Percentiles rank a stretch among this genome's conserved stretches.
phyloP scores from a whole-genome alignment of 768 basidiomycete genomes.

The Kwoniella europaea region DNA sequence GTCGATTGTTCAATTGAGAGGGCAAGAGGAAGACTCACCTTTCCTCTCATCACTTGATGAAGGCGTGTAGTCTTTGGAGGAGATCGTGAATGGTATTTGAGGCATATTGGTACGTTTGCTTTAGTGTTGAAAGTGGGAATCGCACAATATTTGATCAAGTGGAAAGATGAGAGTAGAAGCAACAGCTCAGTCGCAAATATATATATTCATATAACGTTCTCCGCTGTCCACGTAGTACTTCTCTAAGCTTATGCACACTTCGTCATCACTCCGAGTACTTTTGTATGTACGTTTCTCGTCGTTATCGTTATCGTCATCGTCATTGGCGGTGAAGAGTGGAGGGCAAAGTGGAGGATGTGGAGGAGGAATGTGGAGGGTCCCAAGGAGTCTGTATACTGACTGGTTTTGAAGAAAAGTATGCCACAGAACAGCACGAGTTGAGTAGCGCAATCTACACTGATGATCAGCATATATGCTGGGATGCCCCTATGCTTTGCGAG shows the following conservation, averaged over 20 bases:
- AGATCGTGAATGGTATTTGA: conserved; percentile 14
- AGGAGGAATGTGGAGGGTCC: neutral
- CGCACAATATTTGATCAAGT: neutral
- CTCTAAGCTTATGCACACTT: neutral
- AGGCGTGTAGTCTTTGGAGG: conserved; percentile 17
- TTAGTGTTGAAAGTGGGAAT: neutral
- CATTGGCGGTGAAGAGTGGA: too few species aligned
- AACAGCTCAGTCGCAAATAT: neutral
- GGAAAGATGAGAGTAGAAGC: neutral
- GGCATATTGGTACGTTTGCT: conserved; percentile 10
- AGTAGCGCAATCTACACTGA: too few species aligned
- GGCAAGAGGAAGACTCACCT: conserved; percentile 8
- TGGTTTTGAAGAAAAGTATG: too few species aligned
- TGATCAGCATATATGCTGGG: too few species aligned
- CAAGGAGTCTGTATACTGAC: neutral
- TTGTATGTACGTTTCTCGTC: too few species aligned
- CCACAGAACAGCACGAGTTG: too few species aligned
- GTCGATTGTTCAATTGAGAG: neutral
- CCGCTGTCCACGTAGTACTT: neutral
- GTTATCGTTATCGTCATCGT: too few species aligned
- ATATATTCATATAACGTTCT: neutral
- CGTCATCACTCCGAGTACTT: too few species aligned
- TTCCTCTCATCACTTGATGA: conserved; percentile 19
- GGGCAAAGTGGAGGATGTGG: neutral
- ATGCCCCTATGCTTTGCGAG: too few species aligned